Percentiles rank a stretch among this genome's conserved stretches.
phyloP scores from a whole-genome alignment of 257 asterid genomes.

The Ilex asprella region DNA sequence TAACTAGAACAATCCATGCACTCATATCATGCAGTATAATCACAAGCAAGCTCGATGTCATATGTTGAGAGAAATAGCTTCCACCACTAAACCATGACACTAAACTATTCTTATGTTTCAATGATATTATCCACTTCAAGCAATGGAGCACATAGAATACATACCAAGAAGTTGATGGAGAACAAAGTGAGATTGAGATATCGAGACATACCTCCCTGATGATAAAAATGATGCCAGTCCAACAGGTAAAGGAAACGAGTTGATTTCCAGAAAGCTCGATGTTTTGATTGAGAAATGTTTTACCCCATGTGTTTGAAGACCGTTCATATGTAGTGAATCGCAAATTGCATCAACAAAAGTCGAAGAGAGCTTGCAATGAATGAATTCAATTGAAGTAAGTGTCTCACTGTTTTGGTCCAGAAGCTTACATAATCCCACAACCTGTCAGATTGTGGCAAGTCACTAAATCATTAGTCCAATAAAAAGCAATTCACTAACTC shows the following conservation, averaged over 20 bases:
- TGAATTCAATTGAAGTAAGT: conserved; percentile 56
- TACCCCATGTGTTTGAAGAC: conserved; percentile 53
- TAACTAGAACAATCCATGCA: too few relatives aligned
- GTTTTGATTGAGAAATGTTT: conserved; percentile 78
- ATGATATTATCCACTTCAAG: neutral
- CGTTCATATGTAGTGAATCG: conserved; percentile 46
- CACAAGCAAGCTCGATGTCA: too few relatives aligned
- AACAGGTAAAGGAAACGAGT: conserved; percentile 45
- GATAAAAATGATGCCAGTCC: conserved; percentile 59
- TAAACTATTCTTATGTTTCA: too few relatives aligned
- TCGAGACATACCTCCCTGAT: conserved; percentile 59
- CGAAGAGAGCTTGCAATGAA: conserved; percentile 84
- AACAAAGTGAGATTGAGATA: neutral
- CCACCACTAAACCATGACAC: too few relatives aligned
- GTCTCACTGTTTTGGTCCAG: conserved; percentile 58
- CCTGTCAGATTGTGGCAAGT: conserved; percentile 42
- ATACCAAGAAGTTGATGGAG: neutral
- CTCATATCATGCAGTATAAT: too few relatives aligned
- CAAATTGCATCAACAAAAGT: conserved; percentile 60
- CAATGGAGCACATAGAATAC: neutral
- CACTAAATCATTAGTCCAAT: conserved; percentile 20
- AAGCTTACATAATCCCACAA: conserved; percentile 77
- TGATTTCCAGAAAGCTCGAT: conserved; percentile 62
- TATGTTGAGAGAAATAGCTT: too few relatives aligned
- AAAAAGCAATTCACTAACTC: conserved; percentile 5